These are phyloP conservation scores for Hirsutella thompsonii DNA, from an alignment of 2,329 filamentous ascomycete genomes.

Conservation along the genomic window DNA sequence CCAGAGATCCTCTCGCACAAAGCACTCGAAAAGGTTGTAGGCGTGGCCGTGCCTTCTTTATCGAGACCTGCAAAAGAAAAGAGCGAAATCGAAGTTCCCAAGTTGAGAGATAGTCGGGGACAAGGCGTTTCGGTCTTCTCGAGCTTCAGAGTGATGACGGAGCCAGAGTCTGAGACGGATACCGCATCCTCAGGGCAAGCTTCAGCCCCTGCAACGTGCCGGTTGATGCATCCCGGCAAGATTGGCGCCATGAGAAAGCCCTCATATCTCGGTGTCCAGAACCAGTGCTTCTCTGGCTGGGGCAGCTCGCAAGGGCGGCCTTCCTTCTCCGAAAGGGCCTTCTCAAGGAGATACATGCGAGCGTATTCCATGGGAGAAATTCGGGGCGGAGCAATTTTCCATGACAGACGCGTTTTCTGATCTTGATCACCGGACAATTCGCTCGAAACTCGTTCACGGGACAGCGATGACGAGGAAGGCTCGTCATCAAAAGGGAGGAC, in stretches of 20 bases:
- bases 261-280: conserved; percentile 21
- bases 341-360: conserved; percentile 21
- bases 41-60: conserved; percentile 1
- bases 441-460: not conserved
- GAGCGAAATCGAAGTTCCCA: conserved; percentile 12
- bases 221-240: conserved; percentile 15
- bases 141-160: not conserved
- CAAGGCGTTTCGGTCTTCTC: conserved; percentile 4
- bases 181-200: not conserved
- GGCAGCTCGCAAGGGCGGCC: conserved; percentile 15
- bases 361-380: conserved; percentile 27
- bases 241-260: conserved; percentile 23
- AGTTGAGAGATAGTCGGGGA: conserved; percentile 19
- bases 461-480: not conserved
- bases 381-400: conserved; percentile 13
- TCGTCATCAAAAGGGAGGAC: not conserved
- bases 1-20: not conserved
- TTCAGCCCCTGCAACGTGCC: conserved; percentile 2
- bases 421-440: not conserved
- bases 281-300: conserved; percentile 15
- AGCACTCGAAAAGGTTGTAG: not conserved
- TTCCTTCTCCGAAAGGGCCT: conserved; percentile 14
- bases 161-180: not conserved
- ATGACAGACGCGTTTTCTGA: not conserved
- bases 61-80: conserved; percentile 12